These are phyloP conservation scores for Psilocybe mexicana DNA, from an alignment of 1,284 basidiomycete genomes.

Conservation along the genomic window DNA sequence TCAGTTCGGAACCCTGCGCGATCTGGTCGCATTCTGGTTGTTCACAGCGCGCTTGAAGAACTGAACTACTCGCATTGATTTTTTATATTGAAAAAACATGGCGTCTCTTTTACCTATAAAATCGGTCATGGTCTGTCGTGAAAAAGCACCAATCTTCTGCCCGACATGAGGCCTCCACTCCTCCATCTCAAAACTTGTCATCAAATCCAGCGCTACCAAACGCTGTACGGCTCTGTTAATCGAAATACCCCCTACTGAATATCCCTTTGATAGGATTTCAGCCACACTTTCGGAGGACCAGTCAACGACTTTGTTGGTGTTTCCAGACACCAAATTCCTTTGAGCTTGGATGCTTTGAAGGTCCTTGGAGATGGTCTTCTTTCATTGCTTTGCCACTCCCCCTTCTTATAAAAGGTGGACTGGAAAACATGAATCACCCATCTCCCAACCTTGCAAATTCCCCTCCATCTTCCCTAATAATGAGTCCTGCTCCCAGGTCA, in stretches of 20 bases:
- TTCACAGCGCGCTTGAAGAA: too few relatives aligned
- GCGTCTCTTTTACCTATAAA: background rate
- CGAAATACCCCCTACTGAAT: background rate
- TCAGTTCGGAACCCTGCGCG: too few relatives aligned
- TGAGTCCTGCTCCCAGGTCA: background rate
- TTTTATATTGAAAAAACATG: background rate
- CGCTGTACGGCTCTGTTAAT: background rate
- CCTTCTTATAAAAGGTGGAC: background rate
- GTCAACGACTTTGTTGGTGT: background rate
- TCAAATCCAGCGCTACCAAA: background rate
- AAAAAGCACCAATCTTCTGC: background rate
- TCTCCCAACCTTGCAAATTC: background rate
- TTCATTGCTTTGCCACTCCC: background rate
- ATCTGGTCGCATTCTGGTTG: too few relatives aligned
- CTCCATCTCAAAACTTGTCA: background rate
- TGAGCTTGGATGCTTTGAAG: background rate
- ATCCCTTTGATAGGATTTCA: background rate
- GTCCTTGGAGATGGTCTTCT: background rate
- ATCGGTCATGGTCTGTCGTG: background rate
- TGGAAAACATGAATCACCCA: too few relatives aligned
- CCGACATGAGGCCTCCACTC: background rate
- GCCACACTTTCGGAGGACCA: background rate
- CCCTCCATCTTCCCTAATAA: background rate
- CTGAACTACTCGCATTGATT: too few relatives aligned
- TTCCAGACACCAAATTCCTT: background rate